Conservation (phyloP, 805 yeast species). For the Saccharomycopsis malanga region DNA sequence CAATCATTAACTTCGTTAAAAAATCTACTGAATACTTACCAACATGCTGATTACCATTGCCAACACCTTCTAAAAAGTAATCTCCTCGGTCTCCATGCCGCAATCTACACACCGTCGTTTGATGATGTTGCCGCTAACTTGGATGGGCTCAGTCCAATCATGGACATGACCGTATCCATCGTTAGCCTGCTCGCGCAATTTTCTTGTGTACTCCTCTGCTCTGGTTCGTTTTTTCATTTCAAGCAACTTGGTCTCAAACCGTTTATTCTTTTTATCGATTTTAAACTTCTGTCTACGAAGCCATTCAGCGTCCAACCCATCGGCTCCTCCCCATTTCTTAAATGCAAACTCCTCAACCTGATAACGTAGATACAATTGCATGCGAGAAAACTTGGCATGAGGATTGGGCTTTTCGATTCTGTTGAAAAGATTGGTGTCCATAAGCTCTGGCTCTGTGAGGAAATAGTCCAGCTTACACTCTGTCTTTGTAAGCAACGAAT, state of each 20-base stretch:
- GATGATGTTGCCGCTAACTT: constrained; percentile 37
- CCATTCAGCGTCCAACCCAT: constrained; percentile 89
- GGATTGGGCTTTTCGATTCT: constrained; percentile 91
- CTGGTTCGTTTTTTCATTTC: constrained; percentile 90
- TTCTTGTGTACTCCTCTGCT: constrained; percentile 81
- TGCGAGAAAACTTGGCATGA: constrained; percentile 81
- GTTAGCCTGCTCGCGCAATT: constrained; percentile 47
- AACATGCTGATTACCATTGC: too few species aligned
- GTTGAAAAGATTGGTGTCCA: constrained; percentile 59
- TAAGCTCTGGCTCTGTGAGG: constrained; percentile 86
- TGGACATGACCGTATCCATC: constrained; percentile 63
- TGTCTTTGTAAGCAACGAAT: constrained; percentile 85
- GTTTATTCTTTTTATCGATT: constrained; percentile 66
- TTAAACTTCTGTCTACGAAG: constrained; percentile 70
- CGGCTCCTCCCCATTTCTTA: constrained; percentile 91
- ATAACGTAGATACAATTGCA: constrained; percentile 85
- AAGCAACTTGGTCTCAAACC: constrained; percentile 66
- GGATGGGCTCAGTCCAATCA: constrained; percentile 58
- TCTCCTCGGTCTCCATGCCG: constrained; percentile 77
- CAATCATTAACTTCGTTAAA: too few species aligned
- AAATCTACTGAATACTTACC: too few species aligned
- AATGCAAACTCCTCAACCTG: constrained; percentile 93
- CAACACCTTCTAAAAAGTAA: too few species aligned
- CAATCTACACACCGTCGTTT: constrained; percentile 68
- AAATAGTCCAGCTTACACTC: constrained; percentile 92